Evolutionary conservation across 805 yeast genomes (phyloP).

Genomic region (Spencermartinsiella europaea): DNA sequence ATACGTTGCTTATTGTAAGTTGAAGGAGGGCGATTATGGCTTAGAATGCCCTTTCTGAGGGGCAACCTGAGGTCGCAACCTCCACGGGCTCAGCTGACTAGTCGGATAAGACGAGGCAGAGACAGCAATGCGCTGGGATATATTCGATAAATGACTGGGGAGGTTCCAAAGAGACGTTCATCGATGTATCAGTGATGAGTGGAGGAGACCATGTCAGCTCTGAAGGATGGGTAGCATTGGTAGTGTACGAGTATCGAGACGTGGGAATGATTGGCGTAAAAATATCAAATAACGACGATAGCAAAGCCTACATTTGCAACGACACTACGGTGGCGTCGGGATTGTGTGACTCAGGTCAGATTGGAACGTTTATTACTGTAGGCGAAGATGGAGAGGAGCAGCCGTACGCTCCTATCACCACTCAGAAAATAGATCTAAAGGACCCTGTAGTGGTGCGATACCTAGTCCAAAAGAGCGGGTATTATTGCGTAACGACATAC

Average conservation of each 20-base stretch:
- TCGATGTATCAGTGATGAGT: constrained; percentile 34
- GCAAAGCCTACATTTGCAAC: constrained; percentile 53
- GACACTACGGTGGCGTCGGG: constrained; percentile 52
- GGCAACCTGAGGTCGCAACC: neutral
- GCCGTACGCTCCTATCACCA: constrained; percentile 48
- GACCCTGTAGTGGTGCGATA: constrained; percentile 63
- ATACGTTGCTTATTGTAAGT: constrained; percentile 18
- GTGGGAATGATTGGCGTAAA: constrained; percentile 57
- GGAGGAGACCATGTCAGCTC: constrained; percentile 26
- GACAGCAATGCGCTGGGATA: constrained; percentile 85
- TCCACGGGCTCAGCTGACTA: constrained; percentile 9
- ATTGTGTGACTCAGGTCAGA: constrained; percentile 51
- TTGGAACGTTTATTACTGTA: constrained; percentile 58
- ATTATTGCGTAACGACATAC: constrained; percentile 81
- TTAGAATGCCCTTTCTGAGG: neutral
- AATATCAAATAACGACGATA: constrained; percentile 36
- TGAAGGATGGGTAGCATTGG: constrained; percentile 51
- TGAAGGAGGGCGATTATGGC: too few species aligned
- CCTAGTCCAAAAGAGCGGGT: constrained; percentile 71
- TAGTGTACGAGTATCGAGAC: constrained; percentile 82
- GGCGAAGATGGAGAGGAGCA: constrained; percentile 39
- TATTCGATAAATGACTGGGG: constrained; percentile 84
- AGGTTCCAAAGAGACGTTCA: constrained; percentile 63
- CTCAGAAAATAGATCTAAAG: constrained; percentile 48
- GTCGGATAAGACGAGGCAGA: constrained; percentile 42